phyloP scores from a whole-genome alignment of 768 basidiomycete species.

The Boletus coccyginus region DNA sequence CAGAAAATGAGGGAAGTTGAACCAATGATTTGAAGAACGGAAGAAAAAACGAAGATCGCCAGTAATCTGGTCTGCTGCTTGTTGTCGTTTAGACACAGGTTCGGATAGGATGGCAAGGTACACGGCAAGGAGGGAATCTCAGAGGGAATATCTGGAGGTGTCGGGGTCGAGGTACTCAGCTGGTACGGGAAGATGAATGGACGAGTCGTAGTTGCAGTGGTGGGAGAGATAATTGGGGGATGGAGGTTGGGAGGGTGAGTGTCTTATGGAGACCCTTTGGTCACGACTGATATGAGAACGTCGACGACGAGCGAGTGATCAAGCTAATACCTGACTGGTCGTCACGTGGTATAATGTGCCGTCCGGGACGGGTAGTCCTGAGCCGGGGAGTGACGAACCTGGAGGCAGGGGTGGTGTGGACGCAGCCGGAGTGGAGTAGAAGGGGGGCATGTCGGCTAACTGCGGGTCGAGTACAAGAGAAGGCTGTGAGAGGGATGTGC shows the following conservation, averaged over 20 bases:
- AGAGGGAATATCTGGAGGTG: slow-evolving; percentile 32
- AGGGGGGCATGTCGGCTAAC: slow-evolving; percentile 16
- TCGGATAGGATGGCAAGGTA: slow-evolving; percentile 41
- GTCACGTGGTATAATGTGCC: slow-evolving; percentile 13
- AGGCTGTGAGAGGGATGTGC: slow-evolving; percentile 3
- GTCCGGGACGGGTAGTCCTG: slow-evolving; percentile 8
- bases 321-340: slow-evolving; percentile 31
- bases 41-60: slow-evolving; percentile 65
- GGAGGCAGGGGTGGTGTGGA: background rate
- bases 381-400: slow-evolving; percentile 1
- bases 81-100: slow-evolving; percentile 45
- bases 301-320: slow-evolving; percentile 19
- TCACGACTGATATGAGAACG: slow-evolving; percentile 23
- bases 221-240: background rate
- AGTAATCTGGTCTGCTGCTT: slow-evolving; percentile 44
- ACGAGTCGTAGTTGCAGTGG: background rate
- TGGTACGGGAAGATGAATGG: slow-evolving; percentile 10
- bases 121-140: slow-evolving; percentile 61
- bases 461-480: slow-evolving; percentile 26
- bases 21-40: slow-evolving; percentile 63
- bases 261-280: slow-evolving; percentile 20
- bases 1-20: slow-evolving; percentile 70
- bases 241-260: slow-evolving; percentile 1
- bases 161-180: slow-evolving; percentile 7
- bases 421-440: slow-evolving; percentile 5